Percentiles rank a stretch among this genome's conserved stretches.
phyloP scores from a whole-genome alignment of 257 asterid genomes.

The Jaltomata sinuosa region DNA sequence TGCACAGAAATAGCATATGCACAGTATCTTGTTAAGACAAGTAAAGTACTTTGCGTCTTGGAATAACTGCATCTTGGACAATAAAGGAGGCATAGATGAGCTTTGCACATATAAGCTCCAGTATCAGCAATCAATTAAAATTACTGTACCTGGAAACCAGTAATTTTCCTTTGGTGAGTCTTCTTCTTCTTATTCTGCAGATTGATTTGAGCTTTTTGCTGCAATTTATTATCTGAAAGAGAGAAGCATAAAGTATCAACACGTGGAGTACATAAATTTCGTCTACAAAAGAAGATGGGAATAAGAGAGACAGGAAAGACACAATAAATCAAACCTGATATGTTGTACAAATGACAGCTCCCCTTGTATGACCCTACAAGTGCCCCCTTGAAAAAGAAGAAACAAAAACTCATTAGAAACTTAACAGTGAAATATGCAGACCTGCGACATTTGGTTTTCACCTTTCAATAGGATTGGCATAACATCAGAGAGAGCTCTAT shows the following conservation, averaged over 20 bases:
- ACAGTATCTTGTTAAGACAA: not conserved
- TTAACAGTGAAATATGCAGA: not conserved
- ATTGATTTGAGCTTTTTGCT: slow-evolving; percentile 64
- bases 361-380: slow-evolving; percentile 98
- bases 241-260: not conserved
- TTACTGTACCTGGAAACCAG: slow-evolving; percentile 83
- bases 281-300: not conserved
- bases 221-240: slow-evolving; percentile 70
- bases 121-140: not conserved
- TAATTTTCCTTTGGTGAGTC: slow-evolving; percentile 87
- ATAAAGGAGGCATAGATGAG: not conserved
- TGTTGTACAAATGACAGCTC: slow-evolving; percentile 74
- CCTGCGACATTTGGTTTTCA: not conserved
- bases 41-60: not conserved
- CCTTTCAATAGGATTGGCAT: not conserved
- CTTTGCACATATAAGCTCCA: not conserved
- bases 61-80: not conserved
- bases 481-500: not conserved
- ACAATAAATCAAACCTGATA: slow-evolving; percentile 45
- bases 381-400: slow-evolving; percentile 56
- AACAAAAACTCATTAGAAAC: not conserved
- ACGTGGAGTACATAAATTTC: not conserved
- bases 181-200: slow-evolving; percentile 88
- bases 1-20: not conserved
- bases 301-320: not conserved